Evolutionary conservation across 768 basidiomycete species (phyloP).

Genomic region (Calocybe cyanea): DNA sequence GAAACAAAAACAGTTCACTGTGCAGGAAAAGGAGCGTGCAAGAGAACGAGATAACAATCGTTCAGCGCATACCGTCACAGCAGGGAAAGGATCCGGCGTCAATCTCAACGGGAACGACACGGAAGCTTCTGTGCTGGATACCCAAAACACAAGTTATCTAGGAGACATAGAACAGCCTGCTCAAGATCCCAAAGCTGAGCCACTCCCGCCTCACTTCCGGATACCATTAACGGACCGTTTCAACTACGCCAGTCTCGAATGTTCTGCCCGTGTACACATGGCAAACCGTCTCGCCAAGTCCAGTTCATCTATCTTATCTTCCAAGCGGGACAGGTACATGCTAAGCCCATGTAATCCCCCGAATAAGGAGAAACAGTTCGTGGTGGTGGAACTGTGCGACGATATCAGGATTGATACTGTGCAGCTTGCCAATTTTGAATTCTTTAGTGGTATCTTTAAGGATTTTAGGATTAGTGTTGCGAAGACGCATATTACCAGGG

Average conservation of each 20-base stretch:
- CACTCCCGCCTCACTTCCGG: constrained; percentile 56
- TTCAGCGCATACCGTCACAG: constrained; percentile 8
- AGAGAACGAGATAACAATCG: constrained; percentile 23
- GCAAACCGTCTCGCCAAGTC: constrained; percentile 82
- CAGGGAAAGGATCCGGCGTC: constrained; percentile 4
- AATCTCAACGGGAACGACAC: constrained; percentile 9
- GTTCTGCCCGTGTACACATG: constrained; percentile 87
- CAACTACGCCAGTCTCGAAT: constrained; percentile 92
- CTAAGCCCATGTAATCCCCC: constrained; percentile 78
- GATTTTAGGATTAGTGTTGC: constrained; percentile 85
- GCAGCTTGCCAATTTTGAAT: constrained; percentile 95
- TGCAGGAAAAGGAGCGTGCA: constrained; percentile 30
- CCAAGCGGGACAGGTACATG: constrained; percentile 94
- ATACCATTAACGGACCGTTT: constrained; percentile 83
- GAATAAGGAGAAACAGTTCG: constrained; percentile 62
- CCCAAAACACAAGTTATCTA: constrained; percentile 6
- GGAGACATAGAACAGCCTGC: constrained; percentile 18
- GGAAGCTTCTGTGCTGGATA: constrained; percentile 7
- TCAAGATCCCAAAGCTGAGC: constrained; percentile 23
- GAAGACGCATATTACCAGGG: constrained; percentile 67
- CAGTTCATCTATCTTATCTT: constrained; percentile 76
- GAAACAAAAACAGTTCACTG: constrained; percentile 63
- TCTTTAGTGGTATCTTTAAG: constrained; percentile 95
- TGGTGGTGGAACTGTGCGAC: constrained; percentile 95
- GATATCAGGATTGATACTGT: constrained; percentile 96